Base-by-base conservation (phyloP, 257 asterid genomes). In the Misopates orontium region DNA sequence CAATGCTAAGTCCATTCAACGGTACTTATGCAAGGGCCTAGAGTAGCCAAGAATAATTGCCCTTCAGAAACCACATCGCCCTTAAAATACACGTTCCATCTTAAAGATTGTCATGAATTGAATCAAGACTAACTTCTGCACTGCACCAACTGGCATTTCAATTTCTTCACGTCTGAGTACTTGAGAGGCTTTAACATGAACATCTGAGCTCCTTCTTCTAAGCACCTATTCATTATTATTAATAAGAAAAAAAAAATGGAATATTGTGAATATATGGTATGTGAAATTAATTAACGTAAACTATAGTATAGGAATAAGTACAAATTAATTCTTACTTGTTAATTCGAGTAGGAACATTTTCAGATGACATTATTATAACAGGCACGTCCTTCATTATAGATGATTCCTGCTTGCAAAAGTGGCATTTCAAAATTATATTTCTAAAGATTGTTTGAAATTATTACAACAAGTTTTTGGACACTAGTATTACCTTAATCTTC, bases 131-230 rank as follows among this genome's bases (percentile, higher is more conserved):
- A 66, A 69, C 70, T 9, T 16, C 42, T 45, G 64, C 74, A 76
- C 20, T 71, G 80, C 79, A 72, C 67, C 76, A 86, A 50, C 20
- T 83, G 82, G 23, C 84, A 66, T 60, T 72, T 73, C 66, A 86
- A 68, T 68, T 80, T 76, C 79, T 81, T 81, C 42, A 86, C 86
- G 40, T 86, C 94, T 0, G 94, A 68, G 55, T 75, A 71, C 55
- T 82, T 86, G 40, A 86, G 90, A 62, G 90, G 94, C 79, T 86
- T 86, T 53, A 83, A 47, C 86, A 86, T 79, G 82, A 86, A 86
- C 90, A 81, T 80, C 49, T 86, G 77, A 4, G 94, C 94, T 66
- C 94, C 94, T 78, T 75, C 86, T 74, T 83, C 82, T 56, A 83
- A 44, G 71, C 93, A 85, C 73, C 93, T 85, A 50, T 44, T 16